A percentile compares a stretch with the other conserved stretches of the same genome.
Conservation (phyloP, 2,329 filamentous ascomycete genomes). For the Ophiostoma sp. region DNA sequence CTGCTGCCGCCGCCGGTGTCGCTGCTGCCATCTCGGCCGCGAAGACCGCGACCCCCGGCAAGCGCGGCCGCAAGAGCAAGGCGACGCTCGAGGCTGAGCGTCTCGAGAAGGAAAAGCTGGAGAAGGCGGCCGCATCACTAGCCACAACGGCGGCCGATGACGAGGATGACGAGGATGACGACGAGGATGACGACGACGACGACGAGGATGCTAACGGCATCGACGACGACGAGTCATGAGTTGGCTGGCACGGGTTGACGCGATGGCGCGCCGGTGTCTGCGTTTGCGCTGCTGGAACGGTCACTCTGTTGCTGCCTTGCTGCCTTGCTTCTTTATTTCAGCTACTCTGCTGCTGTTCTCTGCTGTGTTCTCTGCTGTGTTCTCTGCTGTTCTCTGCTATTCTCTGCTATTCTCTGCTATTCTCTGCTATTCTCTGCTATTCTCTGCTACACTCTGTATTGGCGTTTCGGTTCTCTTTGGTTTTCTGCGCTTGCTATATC, state of each 20-base stretch:
- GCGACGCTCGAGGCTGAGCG: constrained; percentile 26
- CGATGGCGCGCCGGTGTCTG: neutral
- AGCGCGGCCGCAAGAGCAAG: constrained; percentile 28
- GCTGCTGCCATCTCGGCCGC: constrained; percentile 19
- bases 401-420: neutral
- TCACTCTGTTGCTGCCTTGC: neutral
- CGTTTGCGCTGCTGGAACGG: neutral
- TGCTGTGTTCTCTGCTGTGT: neutral
- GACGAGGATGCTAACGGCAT: constrained; percentile 20
- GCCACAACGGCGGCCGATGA: neutral
- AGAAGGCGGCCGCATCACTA: neutral
- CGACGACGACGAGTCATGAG: constrained; percentile 17
- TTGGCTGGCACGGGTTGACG: neutral
- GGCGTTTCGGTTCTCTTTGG: neutral
- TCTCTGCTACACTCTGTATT: neutral
- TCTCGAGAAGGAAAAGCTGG: constrained; percentile 15
- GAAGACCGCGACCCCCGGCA: constrained; percentile 22
- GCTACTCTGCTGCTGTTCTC: neutral
- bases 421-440: neutral
- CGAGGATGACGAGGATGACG: neutral
- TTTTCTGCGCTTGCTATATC: neutral
- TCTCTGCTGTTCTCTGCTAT: neutral
- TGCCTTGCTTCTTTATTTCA: neutral
- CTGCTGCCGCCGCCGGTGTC: constrained; percentile 4
- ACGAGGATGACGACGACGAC: constrained; percentile 18